Percentiles rank a stretch among this genome's conserved stretches.
Conservation (phyloP, 2,329 filamentous ascomycete species). For the Chrysoporthe puriensis region DNA sequence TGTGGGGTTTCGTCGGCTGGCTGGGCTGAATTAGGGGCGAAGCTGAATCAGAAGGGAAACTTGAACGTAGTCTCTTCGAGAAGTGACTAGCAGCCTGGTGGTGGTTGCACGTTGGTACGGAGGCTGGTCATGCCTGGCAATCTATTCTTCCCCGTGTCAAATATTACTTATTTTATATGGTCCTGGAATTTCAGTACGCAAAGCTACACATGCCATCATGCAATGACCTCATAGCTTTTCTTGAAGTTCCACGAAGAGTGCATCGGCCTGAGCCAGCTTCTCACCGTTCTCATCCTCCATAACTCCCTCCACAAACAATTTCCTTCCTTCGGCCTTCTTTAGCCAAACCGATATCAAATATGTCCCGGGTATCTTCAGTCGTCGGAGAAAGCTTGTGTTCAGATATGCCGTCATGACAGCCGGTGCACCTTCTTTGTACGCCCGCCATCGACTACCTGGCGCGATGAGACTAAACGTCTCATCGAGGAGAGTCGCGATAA, state of each 20-base stretch:
- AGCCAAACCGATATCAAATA: constrained; percentile 51
- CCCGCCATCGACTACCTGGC: constrained; percentile 41
- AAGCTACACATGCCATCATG: background rate
- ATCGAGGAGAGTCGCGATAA: constrained; percentile 61
- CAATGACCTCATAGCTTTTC: constrained; percentile 28
- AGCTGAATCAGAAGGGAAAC: background rate
- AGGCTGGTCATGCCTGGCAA: background rate
- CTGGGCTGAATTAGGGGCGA: constrained; percentile 33
- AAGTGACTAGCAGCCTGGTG: background rate
- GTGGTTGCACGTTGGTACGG: background rate
- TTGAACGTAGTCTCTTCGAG: background rate
- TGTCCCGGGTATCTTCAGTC: constrained; percentile 53
- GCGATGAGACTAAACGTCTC: constrained; percentile 58
- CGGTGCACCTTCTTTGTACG: constrained; percentile 27
- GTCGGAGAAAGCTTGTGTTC: constrained; percentile 57
- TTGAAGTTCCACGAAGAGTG: constrained; percentile 49
- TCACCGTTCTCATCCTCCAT: constrained; percentile 53
- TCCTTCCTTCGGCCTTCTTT: constrained; percentile 54
- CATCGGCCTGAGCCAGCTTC: constrained; percentile 55
- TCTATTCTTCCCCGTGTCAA: background rate
- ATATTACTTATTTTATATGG: no score
- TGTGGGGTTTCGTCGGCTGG: constrained; percentile 39
- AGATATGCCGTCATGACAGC: constrained; percentile 55
- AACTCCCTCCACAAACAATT: constrained; percentile 52
- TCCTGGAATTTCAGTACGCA: no score